Percentiles rank a stretch among this genome's conserved stretches.
phyloP scores from a whole-genome alignment of 2,329 filamentous ascomycete genomes.

The Penicillium glabrum region DNA sequence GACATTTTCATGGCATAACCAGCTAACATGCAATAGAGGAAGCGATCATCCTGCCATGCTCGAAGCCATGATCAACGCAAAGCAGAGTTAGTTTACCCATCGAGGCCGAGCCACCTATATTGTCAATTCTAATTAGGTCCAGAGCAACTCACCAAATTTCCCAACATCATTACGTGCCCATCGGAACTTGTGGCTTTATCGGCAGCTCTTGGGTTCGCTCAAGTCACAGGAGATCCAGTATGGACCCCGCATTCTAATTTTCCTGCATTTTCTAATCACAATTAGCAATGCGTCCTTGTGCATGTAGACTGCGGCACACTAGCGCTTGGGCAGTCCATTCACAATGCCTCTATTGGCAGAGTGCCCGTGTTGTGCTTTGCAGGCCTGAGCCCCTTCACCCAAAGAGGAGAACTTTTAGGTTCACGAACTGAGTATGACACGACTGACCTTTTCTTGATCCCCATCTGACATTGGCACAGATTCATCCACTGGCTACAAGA shows the following conservation, averaged over 20 bases:
- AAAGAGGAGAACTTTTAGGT: conserved; percentile 71
- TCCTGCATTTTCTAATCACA: not conserved
- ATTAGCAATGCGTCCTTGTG: conserved; percentile 62
- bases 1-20: no score
- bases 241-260: not conserved
- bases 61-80: conserved; percentile 73
- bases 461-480: not conserved
- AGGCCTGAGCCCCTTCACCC: conserved; percentile 70
- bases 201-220: conserved; percentile 75
- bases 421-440: conserved; percentile 66
- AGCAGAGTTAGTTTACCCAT: conserved; percentile 51
- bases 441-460: not conserved
- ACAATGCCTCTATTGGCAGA: conserved; percentile 71
- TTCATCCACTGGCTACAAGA: conserved; percentile 78
- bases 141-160: conserved; percentile 53
- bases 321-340: conserved; percentile 71
- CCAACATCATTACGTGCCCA: conserved; percentile 71
- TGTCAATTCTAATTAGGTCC: not conserved
- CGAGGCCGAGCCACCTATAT: not conserved
- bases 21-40: conserved; percentile 24
- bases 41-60: conserved; percentile 67
- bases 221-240: conserved; percentile 64
- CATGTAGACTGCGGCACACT: conserved; percentile 80
- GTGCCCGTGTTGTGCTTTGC: conserved; percentile 74
- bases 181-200: conserved; percentile 81